phyloP scores from a whole-genome alignment of 306 rosid species.

The Ormosia emarginata region DNA sequence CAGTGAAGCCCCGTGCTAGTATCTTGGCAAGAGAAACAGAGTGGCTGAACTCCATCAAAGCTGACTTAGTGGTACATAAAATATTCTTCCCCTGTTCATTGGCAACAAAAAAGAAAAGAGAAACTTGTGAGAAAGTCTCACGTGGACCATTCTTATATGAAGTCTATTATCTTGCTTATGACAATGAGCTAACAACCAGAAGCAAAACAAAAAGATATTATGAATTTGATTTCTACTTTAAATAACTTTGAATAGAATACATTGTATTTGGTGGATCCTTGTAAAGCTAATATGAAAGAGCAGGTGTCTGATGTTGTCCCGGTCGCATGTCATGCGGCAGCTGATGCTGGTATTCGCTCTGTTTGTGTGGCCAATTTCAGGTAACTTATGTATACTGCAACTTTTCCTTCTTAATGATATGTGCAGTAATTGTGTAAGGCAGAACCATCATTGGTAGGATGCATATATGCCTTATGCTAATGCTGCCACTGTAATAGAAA shows the following conservation, averaged over 20 bases:
- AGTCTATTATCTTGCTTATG: not conserved
- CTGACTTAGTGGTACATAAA: constrained; percentile 82
- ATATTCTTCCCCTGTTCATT: constrained; percentile 8
- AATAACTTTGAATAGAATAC: not conserved
- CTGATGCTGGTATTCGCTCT: constrained; percentile 96
- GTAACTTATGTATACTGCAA: constrained; percentile 26
- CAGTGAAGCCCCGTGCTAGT: constrained; percentile 72
- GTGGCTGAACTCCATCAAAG: constrained; percentile 87
- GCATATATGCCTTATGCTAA: not conserved
- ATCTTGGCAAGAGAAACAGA: constrained; percentile 73
- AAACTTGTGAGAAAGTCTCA: not conserved
- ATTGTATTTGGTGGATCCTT: constrained; percentile 7
- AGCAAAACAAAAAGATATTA: not conserved
- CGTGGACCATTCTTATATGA: not conserved
- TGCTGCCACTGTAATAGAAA: not conserved
- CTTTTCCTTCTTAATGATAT: not conserved
- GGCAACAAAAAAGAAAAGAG: not conserved
- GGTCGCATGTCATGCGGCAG: constrained; percentile 93
- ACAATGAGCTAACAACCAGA: not conserved
- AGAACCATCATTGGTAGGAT: not conserved
- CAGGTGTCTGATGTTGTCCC: constrained; percentile 98
- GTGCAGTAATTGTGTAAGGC: not conserved
- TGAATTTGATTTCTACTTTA: constrained; percentile 4
- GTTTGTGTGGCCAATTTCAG: constrained; percentile 96
- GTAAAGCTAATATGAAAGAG: constrained; percentile 18